Base-by-base conservation (phyloP, 1,284 basidiomycete genomes). In the Grifola frondosa region DNA sequence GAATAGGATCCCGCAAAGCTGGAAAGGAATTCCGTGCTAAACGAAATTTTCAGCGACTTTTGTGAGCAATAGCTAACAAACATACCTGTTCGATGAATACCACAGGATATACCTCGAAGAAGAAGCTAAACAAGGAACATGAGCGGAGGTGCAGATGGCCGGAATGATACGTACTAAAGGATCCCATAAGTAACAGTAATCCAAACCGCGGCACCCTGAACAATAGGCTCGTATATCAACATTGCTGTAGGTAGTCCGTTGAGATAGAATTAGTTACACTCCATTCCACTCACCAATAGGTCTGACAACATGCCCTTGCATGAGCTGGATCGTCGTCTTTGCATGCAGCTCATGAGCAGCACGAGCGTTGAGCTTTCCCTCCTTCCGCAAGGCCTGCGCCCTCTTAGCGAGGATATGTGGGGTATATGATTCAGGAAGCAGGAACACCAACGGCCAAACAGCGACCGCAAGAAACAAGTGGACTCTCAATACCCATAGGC, bases 191-290 rank as follows among this genome's bases (percentile, higher is more conserved):
- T n/a, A n/a, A n/a, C n/a, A n/a, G n/a, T n/a, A n/a, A n/a, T n/a
- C n/a, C n/a, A n/a, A n/a, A n/a, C n/a, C n/a, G n/a, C n/a, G n/a
- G n/a, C n/a, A n/a, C n/a, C n/a, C n/a, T n/a, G n/a, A n/a, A n/a
- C n/a, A n/a, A n/a, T n/a, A n/a, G n/a, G n/a, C n/a, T n/a, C 59
- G 23, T 48, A 44, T 13, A 56, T n/a, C 15, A 62, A 44, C 59
- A 60, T 60, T 20, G 44, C 62, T 62, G 35, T 17, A 5, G 6
- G 10, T 22, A 22, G 19, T 39, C 19, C 3, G 12, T 20, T 10
- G 6, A 16, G 3, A 20, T 11, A 15, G 9, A 24, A 37, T 26
- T 11, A 30, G 35, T 15, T 13, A n/a, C n/a, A n/a, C n/a, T n/a
- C n/a, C n/a, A n/a, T 11, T 20, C 17, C 10, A 46, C 53, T 36